Evolutionary conservation across 164 flowering plant genomes (phyloP).

Genomic region (Amborella trichopoda): DNA sequence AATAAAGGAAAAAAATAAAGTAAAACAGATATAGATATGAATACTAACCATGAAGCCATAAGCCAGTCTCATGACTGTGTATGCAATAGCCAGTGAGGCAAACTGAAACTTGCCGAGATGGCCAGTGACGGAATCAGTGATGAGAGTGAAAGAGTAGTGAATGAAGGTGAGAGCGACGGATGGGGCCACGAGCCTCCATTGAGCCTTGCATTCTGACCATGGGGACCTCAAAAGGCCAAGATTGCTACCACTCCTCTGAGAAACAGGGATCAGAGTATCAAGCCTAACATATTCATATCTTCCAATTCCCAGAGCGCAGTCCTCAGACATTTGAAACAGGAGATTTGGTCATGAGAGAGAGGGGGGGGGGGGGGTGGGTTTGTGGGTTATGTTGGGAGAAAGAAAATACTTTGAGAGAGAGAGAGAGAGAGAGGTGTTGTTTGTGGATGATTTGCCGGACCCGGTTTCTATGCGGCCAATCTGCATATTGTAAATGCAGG

Average conservation of each 20-base stretch:
- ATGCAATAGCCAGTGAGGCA: conserved; percentile 1
- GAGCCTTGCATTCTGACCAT: neutral
- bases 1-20: no score
- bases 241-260: neutral
- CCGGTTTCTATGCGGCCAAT: no score
- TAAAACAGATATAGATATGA: neutral
- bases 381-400: no score
- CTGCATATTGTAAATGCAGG: no score
- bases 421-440: no score
- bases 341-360: no score
- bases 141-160: neutral
- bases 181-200: neutral
- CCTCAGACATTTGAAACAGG: no score
- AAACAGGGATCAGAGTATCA: neutral
- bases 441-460: no score
- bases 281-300: conserved; percentile 1
- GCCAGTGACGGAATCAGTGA: neutral
- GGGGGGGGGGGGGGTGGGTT: no score
- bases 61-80: neutral
- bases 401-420: no score
- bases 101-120: conserved; percentile 1
- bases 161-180: neutral
- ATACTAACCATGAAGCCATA: neutral
- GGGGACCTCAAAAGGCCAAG: neutral
- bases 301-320: no score